Base-by-base conservation (phyloP, 1,139 yeast species). In the Suhomyces terraborum region DNA sequence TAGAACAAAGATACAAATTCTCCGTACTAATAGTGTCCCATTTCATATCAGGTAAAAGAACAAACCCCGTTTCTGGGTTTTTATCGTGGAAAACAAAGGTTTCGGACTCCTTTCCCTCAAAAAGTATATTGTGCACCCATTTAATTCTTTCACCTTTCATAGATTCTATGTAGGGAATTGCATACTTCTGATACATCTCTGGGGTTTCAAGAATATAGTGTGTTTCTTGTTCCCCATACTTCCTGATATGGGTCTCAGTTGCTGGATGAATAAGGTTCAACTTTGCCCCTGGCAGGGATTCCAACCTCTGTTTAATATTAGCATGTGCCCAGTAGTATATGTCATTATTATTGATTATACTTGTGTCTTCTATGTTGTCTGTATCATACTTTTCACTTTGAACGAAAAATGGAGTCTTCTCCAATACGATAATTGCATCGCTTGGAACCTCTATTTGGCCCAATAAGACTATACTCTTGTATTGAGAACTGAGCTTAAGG, bases 101-200 rank as follows among this genome's bases (percentile, higher is more conserved):
- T 34, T 91, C 98, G 1, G 87, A 75, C 61, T 94, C 99, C 27
- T 85, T 87, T 1, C 94, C 95, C 42, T 87, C 77, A 55, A 76
- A 79, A 33, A 93, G 64, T 38, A 94, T 93, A 54, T 91, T 91
- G 53, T 80, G 74, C 3, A 93, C 98, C 98, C 99, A 93, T 55
- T 87, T 78, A 40, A 91, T 71, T 35, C 96, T 66, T 45, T 79
- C 82, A 3, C 95, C 95, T 42, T 76, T 75, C 86, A 85, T 85
- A 2, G 84, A 72, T 10, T 77, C 75, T 35, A 93, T 85, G 59
- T 85, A 93, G 0, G 97, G 96, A 29, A 70, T 67, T 2, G 87
- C 96, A 27, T 72, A 66, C 9, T 65, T 50, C 4, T 60, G 39
- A 64, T 91, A 93, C 66, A 80, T 69, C 40, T 82, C 82, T 0